A percentile compares a stretch with the other conserved stretches of the same genome.
Evolutionary conservation across 2,329 filamentous ascomycete species (phyloP).

Genomic region (Trichoderma endophyticum): DNA sequence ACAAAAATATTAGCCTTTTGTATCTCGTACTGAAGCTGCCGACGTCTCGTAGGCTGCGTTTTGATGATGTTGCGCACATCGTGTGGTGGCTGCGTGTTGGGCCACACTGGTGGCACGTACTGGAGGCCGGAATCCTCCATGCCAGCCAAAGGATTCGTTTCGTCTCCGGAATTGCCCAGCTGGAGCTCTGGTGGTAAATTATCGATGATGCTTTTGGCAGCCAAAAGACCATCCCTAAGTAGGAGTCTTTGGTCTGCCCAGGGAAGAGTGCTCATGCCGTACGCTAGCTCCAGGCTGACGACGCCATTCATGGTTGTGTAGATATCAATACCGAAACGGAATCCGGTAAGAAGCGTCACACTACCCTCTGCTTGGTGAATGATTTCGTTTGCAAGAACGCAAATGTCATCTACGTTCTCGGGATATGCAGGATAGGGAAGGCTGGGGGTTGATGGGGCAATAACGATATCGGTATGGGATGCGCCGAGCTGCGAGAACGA

Average conservation of each 20-base stretch:
- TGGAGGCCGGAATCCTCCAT: conserved; percentile 47
- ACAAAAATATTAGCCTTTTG: conserved; percentile 89
- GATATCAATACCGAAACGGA: conserved; percentile 74
- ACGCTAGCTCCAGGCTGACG: conserved; percentile 76
- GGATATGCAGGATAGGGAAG: conserved; percentile 78
- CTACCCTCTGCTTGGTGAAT: conserved; percentile 65
- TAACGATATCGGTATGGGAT: conserved; percentile 66
- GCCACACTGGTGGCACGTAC: conserved; percentile 52
- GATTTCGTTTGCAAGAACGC: conserved; percentile 68
- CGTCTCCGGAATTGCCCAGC: conserved; percentile 43
- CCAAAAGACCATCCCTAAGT: conserved; percentile 66
- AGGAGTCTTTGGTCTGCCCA: conserved; percentile 75
- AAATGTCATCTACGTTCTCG: conserved; percentile 79
- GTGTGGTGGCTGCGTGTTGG: conserved; percentile 43
- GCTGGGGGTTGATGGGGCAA: conserved; percentile 71
- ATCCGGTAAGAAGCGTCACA: conserved; percentile 71
- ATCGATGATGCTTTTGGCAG: conserved; percentile 66
- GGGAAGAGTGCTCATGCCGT: conserved; percentile 72
- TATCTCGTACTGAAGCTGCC: conserved; percentile 75
- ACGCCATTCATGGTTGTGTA: conserved; percentile 78
- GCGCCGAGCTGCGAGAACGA: conserved; percentile 76
- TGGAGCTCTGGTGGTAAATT: conserved; percentile 67
- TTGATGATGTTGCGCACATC: conserved; percentile 51
- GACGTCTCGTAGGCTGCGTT: conserved; percentile 47
- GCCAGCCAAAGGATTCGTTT: conserved; percentile 36